Base-by-base conservation (phyloP, 495 filamentous ascomycete species). In the Penicillium herquei region DNA sequence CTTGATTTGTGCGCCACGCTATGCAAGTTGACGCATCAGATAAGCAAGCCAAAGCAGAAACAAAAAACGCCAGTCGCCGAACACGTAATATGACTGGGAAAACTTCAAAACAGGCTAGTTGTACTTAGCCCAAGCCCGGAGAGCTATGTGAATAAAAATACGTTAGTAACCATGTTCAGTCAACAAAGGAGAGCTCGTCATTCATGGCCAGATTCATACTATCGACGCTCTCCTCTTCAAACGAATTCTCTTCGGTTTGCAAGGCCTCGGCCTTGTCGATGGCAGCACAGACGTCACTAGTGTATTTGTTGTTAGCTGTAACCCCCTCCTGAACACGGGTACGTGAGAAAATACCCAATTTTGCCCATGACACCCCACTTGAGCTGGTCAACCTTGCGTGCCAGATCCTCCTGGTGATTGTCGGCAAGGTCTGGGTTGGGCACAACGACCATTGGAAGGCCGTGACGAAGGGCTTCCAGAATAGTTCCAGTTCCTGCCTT, bases 401-500 rank as follows among this genome's bases (percentile, higher is more conserved):
- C 92, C 9, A 98, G 78, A 67, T 98, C 92, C 35, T 83, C 80
- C 69, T 98, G 94, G 64, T 98, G 94, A 61, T 97, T 96, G 61
- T 91, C 90, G 63, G 96, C 84, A 5, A 98, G 80, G 2, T 76
- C 73, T 7, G 82, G 73, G 69, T 98, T 98, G 7, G 92, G 90
- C 18, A 98, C 92, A 3, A 95, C 90, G 43, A 98, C 82, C 31
- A 96, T 68, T 6, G 87, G 83, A 0, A 88, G 76, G 14, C 79
- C 77, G 14, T 81, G 62, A 32, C 91, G 81, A 31, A 95, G 76
- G 0, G 85, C 91, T 66, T 89, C 91, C 1, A 96, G 77, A 21
- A 98, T 89, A n/a, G 89, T 88, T 12, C 94, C 94, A 18, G 92
- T 90, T 52, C 92, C 92, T 96, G 46, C 39, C 1, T 12, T 32